These are phyloP conservation scores for Micromonas commoda DNA, from an alignment of 139 green algal genomes.

Conservation along the genomic window DNA sequence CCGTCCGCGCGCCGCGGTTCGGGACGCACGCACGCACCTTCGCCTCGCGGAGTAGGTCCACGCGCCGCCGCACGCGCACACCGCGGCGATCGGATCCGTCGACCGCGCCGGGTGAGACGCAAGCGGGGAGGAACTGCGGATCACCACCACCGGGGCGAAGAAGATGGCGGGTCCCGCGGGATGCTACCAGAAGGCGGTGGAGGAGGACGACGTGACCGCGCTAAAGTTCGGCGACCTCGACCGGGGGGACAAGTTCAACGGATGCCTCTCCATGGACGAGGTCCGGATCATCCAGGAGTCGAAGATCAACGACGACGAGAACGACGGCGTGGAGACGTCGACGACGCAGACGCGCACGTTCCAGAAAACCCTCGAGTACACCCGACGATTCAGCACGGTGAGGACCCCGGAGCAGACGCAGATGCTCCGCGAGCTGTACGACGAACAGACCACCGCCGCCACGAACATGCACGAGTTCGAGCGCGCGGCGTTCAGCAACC, in stretches of 20 bases:
- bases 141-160: too few species aligned
- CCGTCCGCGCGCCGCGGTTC: too few species aligned
- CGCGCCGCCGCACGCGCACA: too few species aligned
- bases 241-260: too few species aligned
- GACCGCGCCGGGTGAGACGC: too few species aligned
- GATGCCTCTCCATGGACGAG: constrained; percentile 21
- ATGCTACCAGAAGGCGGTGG: background rate
- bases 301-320: constrained; percentile 12
- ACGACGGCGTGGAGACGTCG: background rate
- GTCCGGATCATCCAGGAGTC: background rate
- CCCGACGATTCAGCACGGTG: background rate
- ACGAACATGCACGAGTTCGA: background rate
- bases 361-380: background rate
- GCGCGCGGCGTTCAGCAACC: constrained; percentile 1
- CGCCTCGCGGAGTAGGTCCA: too few species aligned
- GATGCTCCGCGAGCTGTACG: constrained; percentile 2
- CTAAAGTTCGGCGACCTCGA: background rate
- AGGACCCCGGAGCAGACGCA: background rate
- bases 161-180: too few species aligned
- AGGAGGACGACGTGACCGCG: constrained; percentile 16
- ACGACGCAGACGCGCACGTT: constrained; percentile 11
- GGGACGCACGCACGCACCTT: too few species aligned
- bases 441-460: background rate
- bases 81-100: too few species aligned
- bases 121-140: too few species aligned